phyloP scores from a whole-genome alignment of 163 green algal species.

The Scenedesmus sp. region DNA sequence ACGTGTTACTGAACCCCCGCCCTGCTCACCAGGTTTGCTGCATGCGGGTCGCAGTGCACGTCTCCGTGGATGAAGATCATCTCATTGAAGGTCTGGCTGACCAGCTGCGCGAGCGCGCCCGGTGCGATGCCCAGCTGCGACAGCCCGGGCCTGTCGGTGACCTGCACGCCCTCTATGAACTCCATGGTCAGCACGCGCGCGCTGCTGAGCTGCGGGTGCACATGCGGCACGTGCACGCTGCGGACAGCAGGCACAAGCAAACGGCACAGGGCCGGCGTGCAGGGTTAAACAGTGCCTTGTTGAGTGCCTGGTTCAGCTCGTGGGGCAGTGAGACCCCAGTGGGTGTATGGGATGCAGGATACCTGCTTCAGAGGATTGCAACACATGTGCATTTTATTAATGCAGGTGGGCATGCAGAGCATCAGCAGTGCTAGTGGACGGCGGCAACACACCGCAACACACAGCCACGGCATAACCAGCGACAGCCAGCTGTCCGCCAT shows the following conservation, averaged over 20 bases:
- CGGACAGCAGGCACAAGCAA: not conserved
- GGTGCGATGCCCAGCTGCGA: constrained; percentile 55
- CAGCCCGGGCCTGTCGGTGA: constrained; percentile 76
- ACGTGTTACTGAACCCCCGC: not conserved
- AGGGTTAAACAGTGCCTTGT: not conserved
- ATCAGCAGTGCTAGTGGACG: not conserved
- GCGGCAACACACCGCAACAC: not conserved
- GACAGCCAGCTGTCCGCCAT: not conserved
- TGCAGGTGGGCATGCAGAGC: not conserved
- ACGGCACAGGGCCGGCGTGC: not conserved
- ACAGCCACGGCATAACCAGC: not conserved
- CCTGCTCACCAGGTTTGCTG: constrained; percentile 85
- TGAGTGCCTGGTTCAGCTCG: too few relatives aligned
- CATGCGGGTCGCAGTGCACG: constrained; percentile 91
- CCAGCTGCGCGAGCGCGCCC: constrained; percentile 74
- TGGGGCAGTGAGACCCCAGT: too few relatives aligned
- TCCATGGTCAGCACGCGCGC: constrained; percentile 94
- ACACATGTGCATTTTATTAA: not conserved
- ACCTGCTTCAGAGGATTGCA: not conserved
- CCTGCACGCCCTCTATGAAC: constrained; percentile 83
- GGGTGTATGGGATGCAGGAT: not conserved
- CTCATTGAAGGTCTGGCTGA: constrained; percentile 88
- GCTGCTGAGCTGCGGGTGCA: constrained; percentile 67
- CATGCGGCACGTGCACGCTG: constrained; percentile 78
- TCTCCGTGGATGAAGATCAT: constrained; percentile 93